Conservation (phyloP, 2,329 filamentous ascomycete species). For the Chaetomium olivaceum region DNA sequence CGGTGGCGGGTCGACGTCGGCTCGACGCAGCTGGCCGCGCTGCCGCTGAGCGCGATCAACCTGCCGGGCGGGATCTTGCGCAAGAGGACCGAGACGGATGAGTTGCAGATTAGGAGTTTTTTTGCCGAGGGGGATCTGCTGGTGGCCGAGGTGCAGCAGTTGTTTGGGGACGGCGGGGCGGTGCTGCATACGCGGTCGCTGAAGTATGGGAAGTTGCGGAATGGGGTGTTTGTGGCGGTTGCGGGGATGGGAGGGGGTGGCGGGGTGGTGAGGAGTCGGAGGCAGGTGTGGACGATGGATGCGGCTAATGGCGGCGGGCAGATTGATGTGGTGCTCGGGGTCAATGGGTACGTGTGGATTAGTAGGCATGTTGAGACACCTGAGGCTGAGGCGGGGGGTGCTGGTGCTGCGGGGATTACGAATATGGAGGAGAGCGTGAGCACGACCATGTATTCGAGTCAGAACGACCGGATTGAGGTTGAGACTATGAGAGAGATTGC, state of each 20-base stretch:
- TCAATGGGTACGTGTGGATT: slow-evolving; percentile 98
- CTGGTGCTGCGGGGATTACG: slow-evolving; percentile 61
- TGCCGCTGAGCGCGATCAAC: slow-evolving; percentile 90
- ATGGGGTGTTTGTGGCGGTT: slow-evolving; percentile 85
- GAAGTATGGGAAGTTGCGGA: slow-evolving; percentile 93
- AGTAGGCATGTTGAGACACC: slow-evolving; percentile 72
- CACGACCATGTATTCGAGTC: slow-evolving; percentile 86
- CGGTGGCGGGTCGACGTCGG: slow-evolving; percentile 96
- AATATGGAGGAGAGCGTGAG: slow-evolving; percentile 85
- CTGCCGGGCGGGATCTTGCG: slow-evolving; percentile 89
- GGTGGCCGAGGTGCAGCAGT: slow-evolving; percentile 89
- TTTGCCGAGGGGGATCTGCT: slow-evolving; percentile 93
- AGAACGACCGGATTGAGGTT: slow-evolving; percentile 81
- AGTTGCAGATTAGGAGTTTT: slow-evolving; percentile 95
- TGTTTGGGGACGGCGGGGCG: slow-evolving; percentile 83
- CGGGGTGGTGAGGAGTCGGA: slow-evolving; percentile 78
- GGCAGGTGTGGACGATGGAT: slow-evolving; percentile 85
- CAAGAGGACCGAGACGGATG: slow-evolving; percentile 90
- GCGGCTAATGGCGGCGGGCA: slow-evolving; percentile 56
- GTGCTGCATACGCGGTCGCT: slow-evolving; percentile 85
- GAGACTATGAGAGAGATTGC: slow-evolving; percentile 86
- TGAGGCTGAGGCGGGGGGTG: slow-evolving; percentile 35
- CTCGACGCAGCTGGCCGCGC: slow-evolving; percentile 77
- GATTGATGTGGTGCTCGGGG: slow-evolving; percentile 85
- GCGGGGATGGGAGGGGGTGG: slow-evolving; percentile 79